These are phyloP conservation scores for Eimeria necatrix DNA, from an alignment of 169 alveolate genomes.

Conservation along the genomic window DNA sequence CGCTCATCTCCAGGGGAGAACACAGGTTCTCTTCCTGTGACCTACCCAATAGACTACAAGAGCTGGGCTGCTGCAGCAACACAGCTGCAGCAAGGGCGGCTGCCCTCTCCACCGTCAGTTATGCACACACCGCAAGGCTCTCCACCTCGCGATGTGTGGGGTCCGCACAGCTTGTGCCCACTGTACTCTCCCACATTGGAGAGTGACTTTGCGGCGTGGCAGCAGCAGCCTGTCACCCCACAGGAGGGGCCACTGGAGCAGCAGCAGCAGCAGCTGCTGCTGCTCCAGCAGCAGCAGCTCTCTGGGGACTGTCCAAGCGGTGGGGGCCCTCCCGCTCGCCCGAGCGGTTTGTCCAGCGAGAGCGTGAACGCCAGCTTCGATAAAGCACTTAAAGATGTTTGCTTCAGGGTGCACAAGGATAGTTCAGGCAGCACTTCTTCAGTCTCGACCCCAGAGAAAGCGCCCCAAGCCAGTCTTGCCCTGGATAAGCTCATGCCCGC, in stretches of 20 bases:
- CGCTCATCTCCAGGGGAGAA: not conserved
- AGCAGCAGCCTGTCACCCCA: constrained; percentile 22
- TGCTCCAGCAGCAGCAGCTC: constrained; percentile 28
- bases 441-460: not conserved
- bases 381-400: constrained; percentile 25
- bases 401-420: constrained; percentile 10
- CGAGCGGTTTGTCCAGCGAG: constrained; percentile 39
- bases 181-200: constrained; percentile 39
- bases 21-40: constrained; percentile 5
- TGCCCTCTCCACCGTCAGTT: constrained; percentile 62
- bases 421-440: constrained; percentile 28
- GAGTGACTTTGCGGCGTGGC: constrained; percentile 37
- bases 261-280: constrained; percentile 47
- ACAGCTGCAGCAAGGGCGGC: constrained; percentile 48
- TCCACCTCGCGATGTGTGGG: constrained; percentile 59
- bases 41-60: constrained; percentile 24
- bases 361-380: constrained; percentile 39
- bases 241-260: not conserved
- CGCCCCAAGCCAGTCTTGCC: not conserved
- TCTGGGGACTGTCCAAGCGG: not conserved
- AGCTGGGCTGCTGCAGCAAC: constrained; percentile 65
- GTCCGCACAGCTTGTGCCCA: constrained; percentile 34
- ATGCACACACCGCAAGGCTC: constrained; percentile 58
- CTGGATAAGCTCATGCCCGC: constrained; percentile 15
- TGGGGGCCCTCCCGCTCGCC: not conserved